Percentiles rank a stretch among this genome's conserved stretches.
Conservation (phyloP, 495 filamentous ascomycete species). For the Penicillium soppii region DNA sequence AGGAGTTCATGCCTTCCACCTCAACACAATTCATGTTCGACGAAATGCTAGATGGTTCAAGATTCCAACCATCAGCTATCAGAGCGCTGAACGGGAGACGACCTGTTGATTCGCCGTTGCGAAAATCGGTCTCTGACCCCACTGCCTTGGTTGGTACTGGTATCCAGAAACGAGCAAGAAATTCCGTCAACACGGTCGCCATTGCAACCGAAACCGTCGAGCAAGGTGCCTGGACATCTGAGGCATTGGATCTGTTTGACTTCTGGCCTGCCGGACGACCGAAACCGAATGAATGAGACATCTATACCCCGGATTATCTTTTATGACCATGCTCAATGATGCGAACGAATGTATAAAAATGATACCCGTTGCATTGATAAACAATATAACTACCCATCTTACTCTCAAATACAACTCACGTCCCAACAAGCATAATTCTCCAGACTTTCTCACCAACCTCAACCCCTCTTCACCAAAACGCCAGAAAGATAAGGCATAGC, state of each 20-base stretch:
- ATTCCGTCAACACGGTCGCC: constrained; percentile 12
- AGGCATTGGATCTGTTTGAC: constrained; percentile 60
- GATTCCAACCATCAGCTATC: not conserved
- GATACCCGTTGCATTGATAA: constrained; percentile 17
- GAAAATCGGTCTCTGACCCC: constrained; percentile 40
- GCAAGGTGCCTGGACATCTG: constrained; percentile 55
- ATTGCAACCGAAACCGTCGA: constrained; percentile 17
- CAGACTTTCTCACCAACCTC: not conserved
- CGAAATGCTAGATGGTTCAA: constrained; percentile 21
- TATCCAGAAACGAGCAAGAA: constrained; percentile 15
- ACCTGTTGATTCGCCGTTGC: constrained; percentile 24
- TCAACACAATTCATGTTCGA: constrained; percentile 35
- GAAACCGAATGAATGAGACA: constrained; percentile 25
- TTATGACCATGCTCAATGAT: not conserved
- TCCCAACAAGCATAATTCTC: too few relatives aligned
- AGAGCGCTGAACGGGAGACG: constrained; percentile 9
- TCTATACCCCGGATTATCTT: not conserved
- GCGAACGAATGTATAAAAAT: constrained; percentile 2
- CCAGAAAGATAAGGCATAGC: constrained; percentile 57
- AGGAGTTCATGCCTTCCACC: constrained; percentile 29
- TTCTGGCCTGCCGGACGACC: constrained; percentile 47
- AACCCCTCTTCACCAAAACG: constrained; percentile 45
- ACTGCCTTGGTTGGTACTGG: constrained; percentile 19
- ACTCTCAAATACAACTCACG: not conserved
- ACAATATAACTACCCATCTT: not conserved